These are phyloP conservation scores for Entamoeba invadens DNA, from an alignment of 208 protist species.

Conservation along the genomic window DNA sequence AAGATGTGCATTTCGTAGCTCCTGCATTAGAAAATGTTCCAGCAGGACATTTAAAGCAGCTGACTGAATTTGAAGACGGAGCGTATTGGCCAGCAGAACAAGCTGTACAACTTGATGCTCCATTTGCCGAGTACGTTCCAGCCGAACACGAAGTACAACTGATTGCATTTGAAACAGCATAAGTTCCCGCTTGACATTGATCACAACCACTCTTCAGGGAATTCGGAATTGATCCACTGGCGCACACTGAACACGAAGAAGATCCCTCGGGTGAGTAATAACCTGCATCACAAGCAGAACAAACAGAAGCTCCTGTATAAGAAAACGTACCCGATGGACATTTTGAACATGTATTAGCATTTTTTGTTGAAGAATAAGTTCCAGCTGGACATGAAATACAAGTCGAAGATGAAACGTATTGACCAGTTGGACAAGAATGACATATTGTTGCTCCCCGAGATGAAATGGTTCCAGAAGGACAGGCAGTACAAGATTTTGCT, in stretches of 20 bases:
- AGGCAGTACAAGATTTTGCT: not conserved
- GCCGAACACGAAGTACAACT: not conserved
- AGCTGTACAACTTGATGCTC: not conserved
- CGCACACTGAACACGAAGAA: not conserved
- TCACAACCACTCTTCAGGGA: not conserved
- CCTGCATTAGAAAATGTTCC: too few relatives aligned
- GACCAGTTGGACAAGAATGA: not conserved
- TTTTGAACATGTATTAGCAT: not conserved
- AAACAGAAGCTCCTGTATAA: not conserved
- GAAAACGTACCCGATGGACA: not conserved
- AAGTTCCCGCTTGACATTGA: not conserved
- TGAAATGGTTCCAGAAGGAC: not conserved
- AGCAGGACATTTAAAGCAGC: too few relatives aligned
- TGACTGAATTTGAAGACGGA: too few relatives aligned
- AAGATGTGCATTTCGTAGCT: too few relatives aligned
- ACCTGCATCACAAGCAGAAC: not conserved
- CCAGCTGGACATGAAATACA: not conserved
- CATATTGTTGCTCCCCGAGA: not conserved
- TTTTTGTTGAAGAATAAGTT: not conserved
- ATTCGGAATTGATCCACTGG: not conserved
- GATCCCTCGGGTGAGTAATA: not conserved
- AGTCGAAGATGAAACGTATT: not conserved
- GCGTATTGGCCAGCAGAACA: not conserved
- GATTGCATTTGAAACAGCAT: not conserved
- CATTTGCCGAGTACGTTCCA: not conserved